Conservation (phyloP, 192 early-diverging fungal species). For the Physocladia obscura region DNA sequence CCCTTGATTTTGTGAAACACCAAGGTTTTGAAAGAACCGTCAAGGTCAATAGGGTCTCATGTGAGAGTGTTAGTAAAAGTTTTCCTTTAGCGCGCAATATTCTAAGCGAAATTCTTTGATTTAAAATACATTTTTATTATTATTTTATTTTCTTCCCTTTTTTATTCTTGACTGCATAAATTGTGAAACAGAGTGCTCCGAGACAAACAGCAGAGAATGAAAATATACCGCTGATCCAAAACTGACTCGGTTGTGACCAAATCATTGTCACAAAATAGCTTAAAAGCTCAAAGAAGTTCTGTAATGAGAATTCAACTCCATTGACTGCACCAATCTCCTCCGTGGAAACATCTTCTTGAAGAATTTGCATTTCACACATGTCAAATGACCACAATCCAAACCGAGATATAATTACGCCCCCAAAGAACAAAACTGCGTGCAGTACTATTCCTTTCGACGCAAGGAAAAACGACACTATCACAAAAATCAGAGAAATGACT, state of each 20-base stretch:
- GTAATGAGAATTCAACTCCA: constrained; percentile 41
- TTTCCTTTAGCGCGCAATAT: no score
- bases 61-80: no score
- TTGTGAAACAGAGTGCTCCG: neutral
- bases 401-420: constrained; percentile 33
- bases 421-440: constrained; percentile 33
- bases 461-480: constrained; percentile 32
- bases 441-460: neutral
- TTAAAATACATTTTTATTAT: no score
- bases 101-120: no score
- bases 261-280: constrained; percentile 41
- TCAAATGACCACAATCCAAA: constrained; percentile 54
- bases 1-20: no score
- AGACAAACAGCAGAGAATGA: neutral
- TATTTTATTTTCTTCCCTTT: no score
- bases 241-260: constrained; percentile 8
- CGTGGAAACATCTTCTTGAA: constrained; percentile 40
- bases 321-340: constrained; percentile 28
- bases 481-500: constrained; percentile 20
- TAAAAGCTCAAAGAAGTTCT: constrained; percentile 47
- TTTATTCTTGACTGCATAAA: neutral
- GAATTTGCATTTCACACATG: constrained; percentile 43
- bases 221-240: neutral
- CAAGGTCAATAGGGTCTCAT: no score
- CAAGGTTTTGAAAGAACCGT: no score